A percentile compares a stretch with the other conserved stretches of the same genome.
These are phyloP conservation scores for Lithohypha guttulata DNA, from an alignment of 2,329 filamentous ascomycete species.

Conservation along the genomic window DNA sequence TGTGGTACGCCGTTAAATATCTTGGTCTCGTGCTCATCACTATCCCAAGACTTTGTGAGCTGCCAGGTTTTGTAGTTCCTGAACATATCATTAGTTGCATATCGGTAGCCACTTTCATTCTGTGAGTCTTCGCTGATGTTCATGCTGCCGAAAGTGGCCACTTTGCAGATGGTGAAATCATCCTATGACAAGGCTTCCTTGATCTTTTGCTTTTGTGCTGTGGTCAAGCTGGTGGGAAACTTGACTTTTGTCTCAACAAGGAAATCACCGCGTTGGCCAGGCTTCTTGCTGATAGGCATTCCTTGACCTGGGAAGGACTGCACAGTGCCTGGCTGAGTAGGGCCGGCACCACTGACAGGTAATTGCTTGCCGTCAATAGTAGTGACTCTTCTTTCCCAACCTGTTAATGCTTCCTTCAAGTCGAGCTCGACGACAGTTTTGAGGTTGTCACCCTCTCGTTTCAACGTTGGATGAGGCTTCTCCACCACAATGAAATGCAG, in stretches of 20 bases:
- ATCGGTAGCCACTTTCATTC: too few species aligned
- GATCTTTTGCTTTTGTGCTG: constrained; percentile 67
- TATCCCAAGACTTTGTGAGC: too few species aligned
- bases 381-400: constrained; percentile 81
- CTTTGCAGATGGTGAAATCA: too few species aligned
- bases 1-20: too few species aligned
- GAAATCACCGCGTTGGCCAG: constrained; percentile 72
- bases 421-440: constrained; percentile 67
- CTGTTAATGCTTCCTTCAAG: constrained; percentile 87
- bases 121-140: too few species aligned
- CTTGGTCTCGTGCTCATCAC: too few species aligned
- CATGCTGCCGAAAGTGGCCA: too few species aligned
- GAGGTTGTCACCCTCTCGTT: constrained; percentile 79
- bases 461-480: constrained; percentile 80
- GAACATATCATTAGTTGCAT: too few species aligned
- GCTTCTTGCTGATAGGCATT: constrained; percentile 91
- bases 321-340: constrained; percentile 72
- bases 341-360: constrained; percentile 65
- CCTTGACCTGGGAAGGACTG: constrained; percentile 77
- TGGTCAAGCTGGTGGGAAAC: constrained; percentile 70
- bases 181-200: constrained; percentile 58
- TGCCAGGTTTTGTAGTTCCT: too few species aligned
- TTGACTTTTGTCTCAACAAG: constrained; percentile 85
- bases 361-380: constrained; percentile 90
- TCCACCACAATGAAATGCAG: constrained; percentile 89